Evolutionary conservation across 345 rosid species (phyloP).

Genomic region (Rhodamnia rubescens): DNA sequence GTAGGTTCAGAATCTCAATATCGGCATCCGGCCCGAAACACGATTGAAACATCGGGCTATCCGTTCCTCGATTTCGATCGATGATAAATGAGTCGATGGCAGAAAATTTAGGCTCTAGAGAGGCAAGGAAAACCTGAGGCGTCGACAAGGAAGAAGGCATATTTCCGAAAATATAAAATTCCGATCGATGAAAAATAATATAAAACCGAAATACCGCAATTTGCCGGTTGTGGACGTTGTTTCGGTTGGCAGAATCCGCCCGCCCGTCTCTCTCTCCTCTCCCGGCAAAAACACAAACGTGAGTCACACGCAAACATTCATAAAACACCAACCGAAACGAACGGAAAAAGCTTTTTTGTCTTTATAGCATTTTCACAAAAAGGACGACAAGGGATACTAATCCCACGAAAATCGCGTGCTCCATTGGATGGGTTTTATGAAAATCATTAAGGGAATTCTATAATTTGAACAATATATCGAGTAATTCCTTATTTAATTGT

Average conservation of each 20-base stretch:
- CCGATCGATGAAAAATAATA: background rate
- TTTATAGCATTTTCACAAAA: too few relatives aligned
- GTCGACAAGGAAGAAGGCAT: background rate
- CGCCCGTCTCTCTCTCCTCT: background rate
- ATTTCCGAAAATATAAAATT: background rate
- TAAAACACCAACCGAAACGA: background rate
- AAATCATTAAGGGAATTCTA: too few relatives aligned
- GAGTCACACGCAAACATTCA: background rate
- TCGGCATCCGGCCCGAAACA: background rate
- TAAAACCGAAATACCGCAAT: background rate
- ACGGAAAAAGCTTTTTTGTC: too few relatives aligned
- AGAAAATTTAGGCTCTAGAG: too few relatives aligned
- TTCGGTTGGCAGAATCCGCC: background rate
- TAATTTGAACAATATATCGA: fast-evolving
- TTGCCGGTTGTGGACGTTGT: background rate
- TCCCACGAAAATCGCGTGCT: too few relatives aligned
- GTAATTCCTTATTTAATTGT: background rate
- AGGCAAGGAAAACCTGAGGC: too few relatives aligned
- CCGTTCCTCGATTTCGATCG: too few relatives aligned
- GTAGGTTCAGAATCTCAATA: background rate
- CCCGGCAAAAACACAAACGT: background rate
- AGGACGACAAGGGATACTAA: too few relatives aligned
- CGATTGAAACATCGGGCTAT: background rate
- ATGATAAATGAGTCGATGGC: too few relatives aligned
- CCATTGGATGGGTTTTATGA: too few relatives aligned